Evolutionary conservation across 257 asterid genomes (phyloP), one percentile per base, ranked within the genome.

Genomic region (Fraxinus pennsylvanica): DNA sequence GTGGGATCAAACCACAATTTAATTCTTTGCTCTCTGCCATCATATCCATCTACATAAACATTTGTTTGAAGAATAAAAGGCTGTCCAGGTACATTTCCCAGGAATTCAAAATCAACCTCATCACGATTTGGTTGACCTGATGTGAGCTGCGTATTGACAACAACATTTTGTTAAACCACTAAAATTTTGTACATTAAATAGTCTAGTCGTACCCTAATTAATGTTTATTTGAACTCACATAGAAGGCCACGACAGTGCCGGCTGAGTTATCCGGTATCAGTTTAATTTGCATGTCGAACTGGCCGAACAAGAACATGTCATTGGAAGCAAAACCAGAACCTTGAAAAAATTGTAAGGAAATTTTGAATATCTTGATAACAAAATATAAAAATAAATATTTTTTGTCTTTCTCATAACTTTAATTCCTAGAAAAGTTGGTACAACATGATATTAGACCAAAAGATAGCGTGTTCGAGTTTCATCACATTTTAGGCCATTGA

Each of bases 1-100:
- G 98, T 89, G 9, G 99, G 99, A 87, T 95, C 98, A 85, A 95
- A 95, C 99, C 99, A 93, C 54, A 95, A 74, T 76, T 76, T 87
- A 69, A 91, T 79, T 82, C 98, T 88, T 68, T 95, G 82, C 82
- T 95, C 99, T 81, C 97, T 91, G 29, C 83, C 75, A 50, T 87
- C 99, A 15, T 77, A 84, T 15, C 99, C 98, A 85, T 95, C 87
- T 2, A 82, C 88, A 80, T 77, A 93, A 4, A 92, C 90, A 85
- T 95, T 95, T 0, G 99, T 95, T 82, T 95, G 99, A 12, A 95
- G 82, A 43, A 82, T 85, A 54, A 85, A 89, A 59, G 92, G 91
- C 35, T 87, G 78, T 0, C 98, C 98, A 2, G 74, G 79, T 8
- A 83, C 89, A 75, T 90, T 92, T 0, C 99, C 99, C 15, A 95